These are phyloP conservation scores for Fraxinus paxiana DNA, from an alignment of 305 asterid species.

Conservation along the genomic window DNA sequence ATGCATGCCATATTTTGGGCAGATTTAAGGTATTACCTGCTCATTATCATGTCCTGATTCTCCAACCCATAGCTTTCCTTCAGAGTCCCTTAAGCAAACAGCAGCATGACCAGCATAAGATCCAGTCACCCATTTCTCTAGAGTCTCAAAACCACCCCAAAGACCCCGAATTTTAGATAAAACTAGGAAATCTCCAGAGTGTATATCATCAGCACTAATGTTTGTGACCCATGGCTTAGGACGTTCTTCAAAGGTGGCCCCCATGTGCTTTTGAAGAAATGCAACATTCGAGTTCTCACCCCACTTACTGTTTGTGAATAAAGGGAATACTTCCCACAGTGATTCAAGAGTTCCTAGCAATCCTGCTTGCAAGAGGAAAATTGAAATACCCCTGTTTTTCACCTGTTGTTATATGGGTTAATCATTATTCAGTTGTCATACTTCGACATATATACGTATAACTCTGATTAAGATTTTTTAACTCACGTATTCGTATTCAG, in stretches of 20 bases:
- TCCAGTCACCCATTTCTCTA: slow-evolving; percentile 97
- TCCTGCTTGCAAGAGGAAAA: slow-evolving; percentile 92
- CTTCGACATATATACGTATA: slow-evolving; percentile 1
- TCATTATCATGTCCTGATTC: slow-evolving; percentile 94
- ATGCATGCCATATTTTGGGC: slow-evolving; percentile 5
- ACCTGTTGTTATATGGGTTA: slow-evolving; percentile 43
- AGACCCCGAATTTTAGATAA: slow-evolving; percentile 83
- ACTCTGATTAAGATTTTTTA: background rate
- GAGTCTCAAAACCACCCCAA: slow-evolving; percentile 95
- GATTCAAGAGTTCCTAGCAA: slow-evolving; percentile 77
- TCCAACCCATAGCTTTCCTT: slow-evolving; percentile 90
- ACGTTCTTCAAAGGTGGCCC: slow-evolving; percentile 70
- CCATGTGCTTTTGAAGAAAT: slow-evolving; percentile 81
- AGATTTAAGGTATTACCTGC: slow-evolving; percentile 41
- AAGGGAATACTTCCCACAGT: slow-evolving; percentile 89
- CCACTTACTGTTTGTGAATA: slow-evolving; percentile 67
- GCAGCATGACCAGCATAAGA: slow-evolving; percentile 94
- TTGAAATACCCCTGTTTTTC: slow-evolving; percentile 65
- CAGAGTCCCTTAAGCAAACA: slow-evolving; percentile 79
- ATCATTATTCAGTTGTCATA: slow-evolving; percentile 9
- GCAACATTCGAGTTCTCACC: slow-evolving; percentile 75
- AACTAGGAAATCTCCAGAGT: slow-evolving; percentile 88
- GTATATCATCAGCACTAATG: slow-evolving; percentile 61
- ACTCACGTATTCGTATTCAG: slow-evolving; percentile 59
- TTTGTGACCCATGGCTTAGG: slow-evolving; percentile 91